phyloP scores from a whole-genome alignment of 192 early-diverging fungal genomes.

The Martensiomyces pterosporus region DNA sequence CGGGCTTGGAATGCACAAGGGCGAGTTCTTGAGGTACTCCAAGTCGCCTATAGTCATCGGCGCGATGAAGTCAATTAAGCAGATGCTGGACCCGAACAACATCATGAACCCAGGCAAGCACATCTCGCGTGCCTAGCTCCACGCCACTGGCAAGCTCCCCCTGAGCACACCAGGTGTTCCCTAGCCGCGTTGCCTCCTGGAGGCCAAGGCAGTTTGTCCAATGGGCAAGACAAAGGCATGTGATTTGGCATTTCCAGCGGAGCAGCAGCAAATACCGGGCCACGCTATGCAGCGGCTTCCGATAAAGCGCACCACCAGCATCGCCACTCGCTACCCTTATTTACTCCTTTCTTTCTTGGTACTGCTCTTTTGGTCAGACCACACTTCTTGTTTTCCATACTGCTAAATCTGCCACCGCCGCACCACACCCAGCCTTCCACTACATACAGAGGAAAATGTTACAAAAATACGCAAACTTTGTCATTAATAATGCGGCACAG shows the following conservation, averaged over 20 bases:
- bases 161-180: too few relatives aligned
- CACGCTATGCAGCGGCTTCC: too few relatives aligned
- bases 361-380: not conserved
- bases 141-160: too few relatives aligned
- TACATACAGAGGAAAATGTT: too few relatives aligned
- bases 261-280: too few relatives aligned
- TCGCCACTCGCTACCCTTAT: too few relatives aligned
- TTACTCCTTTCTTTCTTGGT: not conserved
- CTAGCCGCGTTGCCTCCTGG: too few relatives aligned
- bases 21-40: constrained; percentile 72
- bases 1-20: constrained; percentile 78
- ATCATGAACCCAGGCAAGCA: constrained; percentile 89
- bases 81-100: constrained; percentile 82
- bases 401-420: too few relatives aligned
- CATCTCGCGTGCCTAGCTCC: constrained; percentile 31
- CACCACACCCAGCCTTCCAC: too few relatives aligned
- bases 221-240: too few relatives aligned
- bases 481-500: constrained; percentile 84
- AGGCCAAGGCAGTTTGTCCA: too few relatives aligned
- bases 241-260: constrained; percentile 1
- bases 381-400: not conserved
- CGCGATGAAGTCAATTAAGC: constrained; percentile 83
- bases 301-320: too few relatives aligned
- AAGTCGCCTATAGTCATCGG: constrained; percentile 77
- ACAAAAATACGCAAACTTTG: constrained; percentile 76